Evolutionary conservation across 257 asterid species (phyloP), one percentile per base, ranked within the genome.

Genomic region (Jacaranda mimosifolia): DNA sequence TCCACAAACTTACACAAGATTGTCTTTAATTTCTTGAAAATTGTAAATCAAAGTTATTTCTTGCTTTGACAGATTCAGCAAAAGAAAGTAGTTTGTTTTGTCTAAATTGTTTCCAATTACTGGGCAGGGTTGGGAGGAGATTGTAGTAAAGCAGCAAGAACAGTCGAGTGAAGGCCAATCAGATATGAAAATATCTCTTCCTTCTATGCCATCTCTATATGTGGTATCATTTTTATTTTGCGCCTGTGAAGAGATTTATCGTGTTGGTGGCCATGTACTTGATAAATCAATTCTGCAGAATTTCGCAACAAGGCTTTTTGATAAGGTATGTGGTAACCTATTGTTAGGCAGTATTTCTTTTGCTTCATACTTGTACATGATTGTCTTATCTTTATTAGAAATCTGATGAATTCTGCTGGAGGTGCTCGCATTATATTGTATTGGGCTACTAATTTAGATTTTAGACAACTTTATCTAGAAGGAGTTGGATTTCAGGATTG

Each of bases 81-180:
- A 0, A 2, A 36, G 60, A 66, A 70, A 49, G 52, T 62, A 66
- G 26, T 43, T 64, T 63, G 63, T 45, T 76, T 63, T 84, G 39
- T 59, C 74, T 81, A 65, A 77, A 56, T 77, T 75, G 46, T 63
- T 55, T 76, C 63, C 68, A 58, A 81, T 72, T 79, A 73, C 74
- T 86, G 15, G 70, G 64, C 91, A 93, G 99, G 99, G 98, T 55
- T 96, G 99, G 99, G 99, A 93, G 83, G 98, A 96, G 90, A 93
- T 89, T 49, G 84, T 91, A 21, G 91, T 96, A 68, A 92, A 88
- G 94, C 91, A 90, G 91, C 94, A 90, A 85, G 97, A 90, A 60
- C 94, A 88, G 82, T 82, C 91, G 19, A 76, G 76, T 75, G 97
- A 89, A 81, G 89, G 83, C 82, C 87, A 83, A 82, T 75, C 97